Base-by-base conservation (phyloP, 2,329 filamentous ascomycete genomes). In the Pseudogymnoascus pannorum region DNA sequence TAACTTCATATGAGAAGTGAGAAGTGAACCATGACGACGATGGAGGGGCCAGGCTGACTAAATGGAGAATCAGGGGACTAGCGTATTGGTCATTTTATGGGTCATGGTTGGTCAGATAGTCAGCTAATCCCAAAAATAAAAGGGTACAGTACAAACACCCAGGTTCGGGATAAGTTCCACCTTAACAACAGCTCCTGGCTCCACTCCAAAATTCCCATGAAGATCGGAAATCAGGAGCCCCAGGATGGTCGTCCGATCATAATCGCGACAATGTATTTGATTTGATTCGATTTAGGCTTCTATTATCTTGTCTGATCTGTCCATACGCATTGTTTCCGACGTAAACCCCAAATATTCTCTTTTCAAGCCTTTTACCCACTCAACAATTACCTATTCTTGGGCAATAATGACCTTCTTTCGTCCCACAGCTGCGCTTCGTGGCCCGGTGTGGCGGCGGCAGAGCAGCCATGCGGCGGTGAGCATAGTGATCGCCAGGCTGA, bases 31-130 rank as follows among this genome's bases (percentile, higher is more conserved):
- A 54, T 54, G 44, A 31, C 44, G 44, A 31, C 5, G n/a, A 18
- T 54, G 44, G 44, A 54, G 44, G 44, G 44, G n/a, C 26, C 29
- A 54, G 24, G 44, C 44, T 54, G 44, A 54, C 44, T 26, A 54
- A 29, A 54, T 16, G 29, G n/a, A 16, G 24, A 26, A 54, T 31
- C 26, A 2, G n/a, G 24, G 26, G 26, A 54, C 24, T 31, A 31
- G 44, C 26, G 44, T n/a, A 54, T 54, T 54, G 44, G 44, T 54
- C 24, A 54, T 54, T 54, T 16, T 54, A 54, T 54, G 44, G 44
- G 44, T 18, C 44, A 31, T 54, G 44, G 44, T 54, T 54, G 44
- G 44, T 54, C 44, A 54, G 44, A 54, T 54, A 31, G 24, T 18
- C 26, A 18, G 44, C 44, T 54, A 54, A 54, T 31, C 24, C 42